Evolutionary conservation across 2,329 filamentous ascomycete species (phyloP), one percentile per base, ranked within the genome.

Genomic region (Fusarium vanettenii): DNA sequence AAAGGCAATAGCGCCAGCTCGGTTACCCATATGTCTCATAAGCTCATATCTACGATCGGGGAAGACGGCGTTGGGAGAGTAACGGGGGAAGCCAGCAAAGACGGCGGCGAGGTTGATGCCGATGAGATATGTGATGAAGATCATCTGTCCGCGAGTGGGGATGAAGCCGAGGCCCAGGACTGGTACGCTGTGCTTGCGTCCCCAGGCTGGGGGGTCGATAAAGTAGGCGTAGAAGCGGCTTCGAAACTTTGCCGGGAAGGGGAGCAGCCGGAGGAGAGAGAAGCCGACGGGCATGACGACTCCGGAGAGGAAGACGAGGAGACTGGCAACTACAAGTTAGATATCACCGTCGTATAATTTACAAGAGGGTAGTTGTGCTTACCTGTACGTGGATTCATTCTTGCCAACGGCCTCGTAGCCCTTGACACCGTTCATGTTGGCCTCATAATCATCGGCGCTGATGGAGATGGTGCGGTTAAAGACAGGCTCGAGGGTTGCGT

Each of bases 111-210:
- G 65, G 67, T 87, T 87, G 22, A 86, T 73, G 18, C 76, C 71
- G 20, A 85, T 68, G 20, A 87, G 78, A 56, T 84, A 77, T 13
- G 80, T 50, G 37, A 89, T 85, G 75, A 85, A 88, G 14, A 88
- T 61, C 9, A 79, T 75, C 50, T 88, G 86, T 2, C 86, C 86
- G 1, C 81, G 66, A 1, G 84, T 87, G 0, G 86, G 86, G 0
- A 82, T 67, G 8, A 80, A 76, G 2, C 74, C 80, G 1, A 82
- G 43, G 1, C 76, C 77, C 3, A 79, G 37, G 0, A 76, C 66
- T 0, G 81, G 79, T 0, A 75, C 70, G 9, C 71, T 75, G 31
- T 82, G 79, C 20, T 69, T 68, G 18, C 61, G 72, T 0, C 80
- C 80, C n/a, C 77, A 69, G 2, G 72, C 67, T 0, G 79, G 79